Conservation (phyloP, 805 yeast genomes). For the Pichia californica region DNA sequence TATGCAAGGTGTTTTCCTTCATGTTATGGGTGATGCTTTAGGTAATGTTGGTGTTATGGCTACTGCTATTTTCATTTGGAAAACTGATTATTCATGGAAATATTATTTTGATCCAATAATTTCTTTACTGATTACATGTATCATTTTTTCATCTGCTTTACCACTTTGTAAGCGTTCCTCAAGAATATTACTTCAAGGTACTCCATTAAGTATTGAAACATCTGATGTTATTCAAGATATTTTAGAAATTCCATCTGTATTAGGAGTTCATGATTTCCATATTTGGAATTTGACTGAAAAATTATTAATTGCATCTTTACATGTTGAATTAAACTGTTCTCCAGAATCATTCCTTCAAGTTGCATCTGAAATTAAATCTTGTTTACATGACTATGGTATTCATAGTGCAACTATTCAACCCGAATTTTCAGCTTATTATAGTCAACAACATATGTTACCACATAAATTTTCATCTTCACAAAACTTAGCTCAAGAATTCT, state of each 20-base stretch:
- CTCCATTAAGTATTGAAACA: slow-evolving; percentile 79
- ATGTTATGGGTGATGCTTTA: slow-evolving; percentile 92
- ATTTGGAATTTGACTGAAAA: slow-evolving; percentile 93
- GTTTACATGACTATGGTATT: slow-evolving; percentile 77
- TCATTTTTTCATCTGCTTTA: slow-evolving; percentile 85
- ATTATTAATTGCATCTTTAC: slow-evolving; percentile 80
- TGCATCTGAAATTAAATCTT: slow-evolving; percentile 68
- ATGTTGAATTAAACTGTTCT: slow-evolving; percentile 62
- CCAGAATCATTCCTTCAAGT: slow-evolving; percentile 65
- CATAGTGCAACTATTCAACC: slow-evolving; percentile 97
- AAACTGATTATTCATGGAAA: slow-evolving; percentile 84
- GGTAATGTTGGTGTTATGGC: slow-evolving; percentile 91
- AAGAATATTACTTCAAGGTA: slow-evolving; percentile 84
- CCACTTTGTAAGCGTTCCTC: slow-evolving; percentile 86
- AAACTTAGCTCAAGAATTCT: slow-evolving; percentile 9
- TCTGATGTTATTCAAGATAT: slow-evolving; percentile 68
- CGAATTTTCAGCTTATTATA: slow-evolving; percentile 51
- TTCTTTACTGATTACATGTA: slow-evolving; percentile 77
- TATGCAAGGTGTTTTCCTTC: slow-evolving; percentile 95
- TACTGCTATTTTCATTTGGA: slow-evolving; percentile 91
- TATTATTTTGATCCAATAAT: slow-evolving; percentile 81
- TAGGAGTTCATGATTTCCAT: slow-evolving; percentile 90
- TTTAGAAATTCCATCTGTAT: slow-evolving; percentile 60
- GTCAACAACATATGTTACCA: slow-evolving; percentile 25
- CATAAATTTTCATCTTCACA: slow-evolving; percentile 22